phyloP scores from a whole-genome alignment of 1,139 yeast species.

The Citeromyces hawaiiensis region DNA sequence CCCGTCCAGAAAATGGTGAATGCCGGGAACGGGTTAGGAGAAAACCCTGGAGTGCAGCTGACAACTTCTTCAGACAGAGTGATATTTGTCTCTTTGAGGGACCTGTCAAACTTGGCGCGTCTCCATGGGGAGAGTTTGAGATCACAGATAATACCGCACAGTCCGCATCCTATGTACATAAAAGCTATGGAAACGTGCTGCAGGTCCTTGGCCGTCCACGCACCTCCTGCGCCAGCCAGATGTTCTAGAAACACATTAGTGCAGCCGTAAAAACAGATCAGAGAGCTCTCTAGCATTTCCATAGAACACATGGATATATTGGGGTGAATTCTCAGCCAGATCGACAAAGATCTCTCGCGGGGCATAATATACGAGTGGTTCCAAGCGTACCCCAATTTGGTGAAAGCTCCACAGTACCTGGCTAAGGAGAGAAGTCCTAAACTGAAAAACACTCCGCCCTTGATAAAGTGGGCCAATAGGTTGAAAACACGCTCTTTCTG shows the following conservation, averaged over 20 bases:
- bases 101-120: constrained; percentile 20
- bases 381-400: constrained; percentile 85
- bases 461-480: constrained; percentile 85
- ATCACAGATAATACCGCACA: constrained; percentile 81
- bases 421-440: constrained; percentile 69
- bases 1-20: constrained; percentile 96
- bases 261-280: constrained; percentile 77
- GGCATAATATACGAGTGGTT: constrained; percentile 36
- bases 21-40: constrained; percentile 89
- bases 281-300: constrained; percentile 73
- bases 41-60: constrained; percentile 55
- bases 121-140: constrained; percentile 36
- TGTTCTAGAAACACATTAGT: constrained; percentile 88
- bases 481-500: constrained; percentile 56
- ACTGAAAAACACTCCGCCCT: constrained; percentile 79
- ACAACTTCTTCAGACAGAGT: constrained; percentile 5
- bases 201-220: constrained; percentile 84
- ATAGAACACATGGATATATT: constrained; percentile 47
- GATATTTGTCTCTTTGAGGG: constrained; percentile 14
- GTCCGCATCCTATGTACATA: constrained; percentile 84
- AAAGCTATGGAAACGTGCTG: constrained; percentile 95
- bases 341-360: constrained; percentile 16
- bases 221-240: constrained; percentile 60
- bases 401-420: constrained; percentile 76
- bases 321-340: constrained; percentile 31